Base-by-base conservation (phyloP, 129 eudicot genomes). In the Solidago caesia region DNA sequence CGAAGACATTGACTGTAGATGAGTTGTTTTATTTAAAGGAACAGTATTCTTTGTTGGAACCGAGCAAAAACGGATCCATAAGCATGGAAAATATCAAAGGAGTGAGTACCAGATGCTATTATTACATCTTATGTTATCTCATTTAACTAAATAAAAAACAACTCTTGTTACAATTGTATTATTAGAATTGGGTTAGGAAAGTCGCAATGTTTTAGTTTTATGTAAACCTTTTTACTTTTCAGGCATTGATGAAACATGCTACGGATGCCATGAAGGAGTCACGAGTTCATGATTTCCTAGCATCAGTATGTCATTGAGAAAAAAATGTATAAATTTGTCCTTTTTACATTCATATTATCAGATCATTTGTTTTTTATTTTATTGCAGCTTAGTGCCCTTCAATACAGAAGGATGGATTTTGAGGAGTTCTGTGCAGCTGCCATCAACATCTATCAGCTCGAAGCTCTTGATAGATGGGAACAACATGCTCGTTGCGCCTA, bases 221-320 rank as follows among this genome's bases (percentile, higher is more conserved):
- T 8, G 7, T 57, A 56, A 60, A 46, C 44, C 6, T 77, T 76
- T 12, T 47, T 85, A 94, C 4, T 77, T 76, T 12, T 44, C 86
- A 94, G 98, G 97, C 93, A 58, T 82, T 94, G 88, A 84, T 59
- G 78, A 94, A 84, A 85, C 80, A 89, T 82, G 91, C 96, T 59
- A 94, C 97, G 8, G 98, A 94, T 82, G 96, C 93, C 79, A 94
- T 94, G 97, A 94, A 94, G 83, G 98, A 94, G 70, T 90, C 96
- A 16, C 93, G 96, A 4, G 76, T 92, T 69, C 91, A 79, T 69
- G 99, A 91, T 81, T 84, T 89, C 71, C 74, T 91, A 75, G 81
- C 85, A 56, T 91, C 97, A 71, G 99, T 95, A 80, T 45, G 84
- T 61, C 51, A 80, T 71, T 10, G 29, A 16, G 15, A 41, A 21